Evolutionary conservation across 1,284 basidiomycete species (phyloP).

Genomic region (Ceratobasidium sp.): DNA sequence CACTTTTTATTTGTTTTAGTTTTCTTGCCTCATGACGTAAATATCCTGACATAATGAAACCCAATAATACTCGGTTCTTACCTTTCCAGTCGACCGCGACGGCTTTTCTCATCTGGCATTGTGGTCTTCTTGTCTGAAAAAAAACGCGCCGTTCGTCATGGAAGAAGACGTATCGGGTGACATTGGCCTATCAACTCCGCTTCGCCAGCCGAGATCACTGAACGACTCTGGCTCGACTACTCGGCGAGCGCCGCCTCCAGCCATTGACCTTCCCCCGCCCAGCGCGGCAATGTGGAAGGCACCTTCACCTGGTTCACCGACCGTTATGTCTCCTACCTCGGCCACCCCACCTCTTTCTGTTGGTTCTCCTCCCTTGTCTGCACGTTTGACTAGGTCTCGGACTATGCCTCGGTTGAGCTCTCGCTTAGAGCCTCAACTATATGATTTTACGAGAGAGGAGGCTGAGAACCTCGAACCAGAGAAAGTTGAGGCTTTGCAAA

Average conservation of each 20-base stretch:
- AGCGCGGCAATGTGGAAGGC: conserved; percentile 27
- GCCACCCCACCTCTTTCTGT: not conserved
- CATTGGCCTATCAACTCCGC: conserved; percentile 28
- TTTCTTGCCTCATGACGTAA: not conserved
- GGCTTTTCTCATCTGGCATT: not conserved
- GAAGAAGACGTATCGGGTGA: conserved; percentile 31
- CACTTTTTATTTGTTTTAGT: not conserved
- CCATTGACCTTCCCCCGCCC: not conserved
- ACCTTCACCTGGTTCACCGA: conserved; percentile 34
- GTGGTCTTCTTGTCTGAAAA: not conserved
- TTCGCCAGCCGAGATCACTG: conserved; percentile 4
- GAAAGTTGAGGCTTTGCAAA: conserved; percentile 61
- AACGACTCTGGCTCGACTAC: not conserved
- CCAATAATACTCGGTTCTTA: not conserved
- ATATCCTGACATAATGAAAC: conserved; percentile 4
- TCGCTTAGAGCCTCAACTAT: conserved; percentile 16
- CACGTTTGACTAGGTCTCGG: conserved; percentile 9
- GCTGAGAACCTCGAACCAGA: conserved; percentile 54
- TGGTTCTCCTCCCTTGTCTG: not conserved
- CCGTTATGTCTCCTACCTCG: conserved; percentile 26
- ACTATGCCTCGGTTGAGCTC: conserved; percentile 25
- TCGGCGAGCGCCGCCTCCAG: conserved; percentile 20
- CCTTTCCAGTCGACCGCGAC: not conserved
- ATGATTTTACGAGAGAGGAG: conserved; percentile 8
- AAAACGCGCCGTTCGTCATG: not conserved